These are phyloP conservation scores for Bryoerythrophyllum caledonicum DNA, from an alignment of 225 moss, liverwort and hornwort genomes.

Conservation along the genomic window DNA sequence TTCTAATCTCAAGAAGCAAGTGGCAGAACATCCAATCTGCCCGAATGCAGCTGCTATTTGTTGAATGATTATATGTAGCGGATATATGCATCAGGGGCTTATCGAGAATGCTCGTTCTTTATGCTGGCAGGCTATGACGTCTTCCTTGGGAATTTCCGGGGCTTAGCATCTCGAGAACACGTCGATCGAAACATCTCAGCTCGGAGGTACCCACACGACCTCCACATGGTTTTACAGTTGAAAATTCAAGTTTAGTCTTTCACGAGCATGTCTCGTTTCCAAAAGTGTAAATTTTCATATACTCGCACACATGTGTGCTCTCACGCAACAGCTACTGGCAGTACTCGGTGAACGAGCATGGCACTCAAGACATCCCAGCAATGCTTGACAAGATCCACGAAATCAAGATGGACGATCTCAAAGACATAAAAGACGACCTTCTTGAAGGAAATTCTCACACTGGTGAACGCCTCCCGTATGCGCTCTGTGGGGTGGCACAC, in stretches of 20 bases:
- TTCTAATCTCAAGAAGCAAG: background rate
- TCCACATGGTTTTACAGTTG: background rate
- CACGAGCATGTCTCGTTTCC: background rate
- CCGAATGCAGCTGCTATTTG: background rate
- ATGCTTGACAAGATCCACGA: slow-evolving; percentile 71
- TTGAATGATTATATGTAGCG: background rate
- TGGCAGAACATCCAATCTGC: background rate
- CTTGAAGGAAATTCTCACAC: slow-evolving; percentile 1
- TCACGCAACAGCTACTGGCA: slow-evolving; percentile 67
- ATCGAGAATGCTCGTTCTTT: slow-evolving; percentile 2
- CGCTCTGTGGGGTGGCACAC: slow-evolving; percentile 73
- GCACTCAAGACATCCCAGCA: slow-evolving; percentile 73
- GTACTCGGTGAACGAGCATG: slow-evolving; percentile 82
- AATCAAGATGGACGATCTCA: slow-evolving; percentile 64
- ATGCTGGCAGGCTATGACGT: slow-evolving; percentile 79
- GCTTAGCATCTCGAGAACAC: slow-evolving; percentile 75
- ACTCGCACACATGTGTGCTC: background rate
- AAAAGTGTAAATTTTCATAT: background rate
- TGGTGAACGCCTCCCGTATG: slow-evolving; percentile 53
- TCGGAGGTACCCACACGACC: slow-evolving; percentile 43
- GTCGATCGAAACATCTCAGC: slow-evolving; percentile 64
- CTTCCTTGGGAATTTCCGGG: slow-evolving; percentile 80
- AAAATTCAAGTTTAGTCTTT: background rate
- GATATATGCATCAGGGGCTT: background rate
- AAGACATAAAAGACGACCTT: slow-evolving; percentile 40